Base-by-base conservation (phyloP, 352 stramenopile genomes). In the Pythium aquatile region DNA sequence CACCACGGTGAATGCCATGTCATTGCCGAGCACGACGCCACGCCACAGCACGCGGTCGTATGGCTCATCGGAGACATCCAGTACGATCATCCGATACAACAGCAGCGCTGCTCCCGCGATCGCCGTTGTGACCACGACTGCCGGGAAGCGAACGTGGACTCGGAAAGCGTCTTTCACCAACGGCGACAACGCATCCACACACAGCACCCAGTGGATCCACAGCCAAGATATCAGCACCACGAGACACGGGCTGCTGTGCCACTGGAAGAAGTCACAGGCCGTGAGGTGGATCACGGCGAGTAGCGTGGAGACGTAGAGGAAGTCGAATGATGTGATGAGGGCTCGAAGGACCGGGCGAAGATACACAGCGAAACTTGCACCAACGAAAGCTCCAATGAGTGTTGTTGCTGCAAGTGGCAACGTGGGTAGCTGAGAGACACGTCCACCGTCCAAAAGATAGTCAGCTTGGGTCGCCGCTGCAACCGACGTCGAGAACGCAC, bases 171-270 rank as follows among this genome's bases (percentile, higher is more conserved):
- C 1, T 13, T 35, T 52, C 5, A 55, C 13, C 0, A 53, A 8
- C 2, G 61, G 61, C 5, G 61, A 55, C 9, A 67, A 3, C 11
- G 52, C 61, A 14, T 67, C 61, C n/a, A 61, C 30, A 3, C 39
- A 56, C 52, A 67, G 10, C 1, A 35, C 61, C 61, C 61, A 66
- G 52, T 67, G 61, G 53, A 67, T 51, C 61, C 61, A 67, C 42
- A 61, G 44, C 61, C 61, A 67, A 52, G 60, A 66, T 3, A 32
- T 39, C 11, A 17, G 5, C 29, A 60, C 32, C 2, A 51, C 28
- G 6, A 56, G 26, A 28, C 54, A 49, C 52, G n/a, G 53, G 13
- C 39, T 49, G 10, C 7, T n/a, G 17, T 61, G 24, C 68, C 68
- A 71, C 32, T 40, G 30, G 13, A 58, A 57, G 29, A 63, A 59